Percentiles rank a stretch among this genome's conserved stretches.
Conservation (phyloP, 108 stramenopile species). For the Pseudonitzschia multistriata region DNA sequence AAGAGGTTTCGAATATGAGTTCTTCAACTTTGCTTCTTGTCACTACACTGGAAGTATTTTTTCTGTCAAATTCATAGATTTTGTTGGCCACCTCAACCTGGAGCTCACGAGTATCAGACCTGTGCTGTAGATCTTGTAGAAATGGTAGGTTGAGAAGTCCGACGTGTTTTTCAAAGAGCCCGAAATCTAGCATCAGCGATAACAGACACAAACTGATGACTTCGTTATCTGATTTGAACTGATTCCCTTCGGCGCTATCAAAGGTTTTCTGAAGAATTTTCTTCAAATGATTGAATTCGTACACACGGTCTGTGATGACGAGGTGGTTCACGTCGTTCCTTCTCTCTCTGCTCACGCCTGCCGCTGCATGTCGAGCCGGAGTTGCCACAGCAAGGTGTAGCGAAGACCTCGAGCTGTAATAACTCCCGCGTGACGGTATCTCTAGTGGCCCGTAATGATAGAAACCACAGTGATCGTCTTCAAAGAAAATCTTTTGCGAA, state of each 20-base stretch:
- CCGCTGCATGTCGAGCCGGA: conserved; percentile 9
- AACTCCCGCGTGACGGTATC: conserved; percentile 1
- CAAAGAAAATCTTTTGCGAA: conserved; percentile 38
- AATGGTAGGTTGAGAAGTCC: conserved; percentile 30
- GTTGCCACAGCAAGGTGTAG: conserved; percentile 28
- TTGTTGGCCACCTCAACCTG: conserved; percentile 36
- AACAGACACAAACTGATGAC: conserved; percentile 30
- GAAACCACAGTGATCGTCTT: conserved; percentile 29
- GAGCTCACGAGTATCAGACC: conserved; percentile 28
- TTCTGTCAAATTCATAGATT: conserved; percentile 36
- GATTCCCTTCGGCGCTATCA: conserved; percentile 9
- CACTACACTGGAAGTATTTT: conserved; percentile 27
- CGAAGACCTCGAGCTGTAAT: conserved; percentile 15
- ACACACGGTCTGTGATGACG: conserved; percentile 30
- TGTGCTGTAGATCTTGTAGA: conserved; percentile 28
- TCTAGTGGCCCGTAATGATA: conserved; percentile 34
- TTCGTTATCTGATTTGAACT: conserved; percentile 35
- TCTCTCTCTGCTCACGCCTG: conserved; percentile 14
- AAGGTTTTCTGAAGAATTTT: conserved; percentile 21
- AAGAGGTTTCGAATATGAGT: conserved; percentile 25
- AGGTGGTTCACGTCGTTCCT: conserved; percentile 17
- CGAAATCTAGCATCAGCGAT: conserved; percentile 39
- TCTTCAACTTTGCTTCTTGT: conserved; percentile 31
- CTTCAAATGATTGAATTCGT: conserved; percentile 27
- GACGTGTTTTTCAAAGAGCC: conserved; percentile 27